Evolutionary conservation across 1,139 yeast genomes (phyloP).

Genomic region (Nematodospora anomalae): DNA sequence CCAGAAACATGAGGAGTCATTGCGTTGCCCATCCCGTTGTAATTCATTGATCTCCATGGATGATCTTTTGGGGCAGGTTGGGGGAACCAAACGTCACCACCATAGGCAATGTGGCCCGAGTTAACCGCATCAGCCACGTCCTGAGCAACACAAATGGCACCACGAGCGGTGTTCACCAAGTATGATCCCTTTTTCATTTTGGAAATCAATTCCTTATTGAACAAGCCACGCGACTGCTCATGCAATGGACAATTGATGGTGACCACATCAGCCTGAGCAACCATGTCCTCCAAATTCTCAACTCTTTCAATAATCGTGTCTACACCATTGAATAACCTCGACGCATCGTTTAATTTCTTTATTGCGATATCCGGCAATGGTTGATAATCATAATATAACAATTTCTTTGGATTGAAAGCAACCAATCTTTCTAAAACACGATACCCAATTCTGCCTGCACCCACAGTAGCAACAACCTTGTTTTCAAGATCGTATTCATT

Average conservation of each 20-base stretch:
- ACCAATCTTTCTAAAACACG: constrained; percentile 70
- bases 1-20: constrained; percentile 87
- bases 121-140: constrained; percentile 75
- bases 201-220: constrained; percentile 64
- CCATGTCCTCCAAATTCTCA: constrained; percentile 63
- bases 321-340: constrained; percentile 37
- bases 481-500: constrained; percentile 73
- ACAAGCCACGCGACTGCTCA: constrained; percentile 63
- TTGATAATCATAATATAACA: constrained; percentile 76
- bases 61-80: constrained; percentile 79
- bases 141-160: constrained; percentile 71
- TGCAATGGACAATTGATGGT: constrained; percentile 79
- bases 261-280: constrained; percentile 67
- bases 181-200: constrained; percentile 77
- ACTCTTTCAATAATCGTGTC: constrained; percentile 56
- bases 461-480: constrained; percentile 74
- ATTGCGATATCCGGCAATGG: constrained; percentile 58
- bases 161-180: constrained; percentile 82
- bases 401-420: constrained; percentile 72
- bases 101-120: constrained; percentile 66
- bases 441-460: constrained; percentile 80
- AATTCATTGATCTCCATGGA: constrained; percentile 71
- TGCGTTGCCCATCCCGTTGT: constrained; percentile 55
- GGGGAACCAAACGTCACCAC: constrained; percentile 83
- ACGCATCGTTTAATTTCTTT: constrained; percentile 45